Conservation (phyloP, 176 grass and related monocot species). For the sorghum (Sorghum bicolor) region DNA sequence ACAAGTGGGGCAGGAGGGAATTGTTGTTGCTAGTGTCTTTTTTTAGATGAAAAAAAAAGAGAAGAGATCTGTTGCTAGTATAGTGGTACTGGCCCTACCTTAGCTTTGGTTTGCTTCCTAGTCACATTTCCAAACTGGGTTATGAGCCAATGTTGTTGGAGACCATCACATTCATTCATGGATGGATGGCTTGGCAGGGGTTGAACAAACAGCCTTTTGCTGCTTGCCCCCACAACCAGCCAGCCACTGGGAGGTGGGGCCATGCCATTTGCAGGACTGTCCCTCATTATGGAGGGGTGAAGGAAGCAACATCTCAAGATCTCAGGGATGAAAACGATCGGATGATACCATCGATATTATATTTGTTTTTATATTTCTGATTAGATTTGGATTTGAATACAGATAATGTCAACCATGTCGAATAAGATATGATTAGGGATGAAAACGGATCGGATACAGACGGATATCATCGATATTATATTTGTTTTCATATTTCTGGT, state of each 20-base stretch:
- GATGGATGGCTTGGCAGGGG: background rate
- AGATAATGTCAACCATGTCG: too few relatives aligned
- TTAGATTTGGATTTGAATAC: too few relatives aligned
- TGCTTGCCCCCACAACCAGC: background rate
- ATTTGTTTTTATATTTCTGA: too few relatives aligned
- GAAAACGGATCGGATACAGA: too few relatives aligned
- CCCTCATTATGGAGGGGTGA: background rate
- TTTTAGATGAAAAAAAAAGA: background rate
- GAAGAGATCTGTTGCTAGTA: background rate
- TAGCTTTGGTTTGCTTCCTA: slow-evolving; percentile 7
- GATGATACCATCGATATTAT: too few relatives aligned
- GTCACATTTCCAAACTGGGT: slow-evolving; percentile 27
- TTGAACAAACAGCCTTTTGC: background rate
- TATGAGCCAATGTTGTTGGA: slow-evolving; percentile 23
- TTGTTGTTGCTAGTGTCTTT: background rate
- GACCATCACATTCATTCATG: background rate
- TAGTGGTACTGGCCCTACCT: background rate
- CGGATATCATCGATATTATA: too few relatives aligned
- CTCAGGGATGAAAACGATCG: too few relatives aligned
- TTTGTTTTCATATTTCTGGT: too few relatives aligned
- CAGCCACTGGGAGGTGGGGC: background rate
- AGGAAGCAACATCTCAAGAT: too few relatives aligned
- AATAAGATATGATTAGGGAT: too few relatives aligned
- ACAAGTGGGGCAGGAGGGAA: background rate
- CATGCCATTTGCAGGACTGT: background rate